Conservation (phyloP, 148 eudicot genomes). For the Rhododendron williamsianum region DNA sequence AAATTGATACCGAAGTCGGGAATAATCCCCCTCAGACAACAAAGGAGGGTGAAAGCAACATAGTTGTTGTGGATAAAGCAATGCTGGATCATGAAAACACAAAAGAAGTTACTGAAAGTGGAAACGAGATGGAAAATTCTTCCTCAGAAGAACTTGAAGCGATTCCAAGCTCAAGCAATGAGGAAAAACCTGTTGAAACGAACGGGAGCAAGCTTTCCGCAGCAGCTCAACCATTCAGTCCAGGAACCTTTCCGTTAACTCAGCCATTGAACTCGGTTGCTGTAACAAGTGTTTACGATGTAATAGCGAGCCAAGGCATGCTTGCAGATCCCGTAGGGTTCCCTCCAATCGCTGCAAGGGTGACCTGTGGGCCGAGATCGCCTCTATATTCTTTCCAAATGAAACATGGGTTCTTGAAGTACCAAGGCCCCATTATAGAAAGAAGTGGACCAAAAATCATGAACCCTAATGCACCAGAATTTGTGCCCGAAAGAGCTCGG, state of each 20-base stretch:
- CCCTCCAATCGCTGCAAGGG: constrained; percentile 80
- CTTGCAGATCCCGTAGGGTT: constrained; percentile 64
- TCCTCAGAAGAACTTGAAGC: constrained; percentile 32
- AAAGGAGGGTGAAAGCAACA: constrained; percentile 27
- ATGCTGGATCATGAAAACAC: constrained; percentile 29
- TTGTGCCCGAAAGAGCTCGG: constrained; percentile 61
- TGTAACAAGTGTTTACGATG: constrained; percentile 52
- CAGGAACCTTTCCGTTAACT: constrained; percentile 36
- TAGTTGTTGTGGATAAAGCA: constrained; percentile 22
- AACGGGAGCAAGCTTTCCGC: constrained; percentile 95
- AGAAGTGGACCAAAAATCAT: constrained; percentile 40
- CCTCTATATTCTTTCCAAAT: constrained; percentile 55
- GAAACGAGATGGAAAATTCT: constrained; percentile 18
- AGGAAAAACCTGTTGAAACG: constrained; percentile 53
- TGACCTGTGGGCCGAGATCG: constrained; percentile 91
- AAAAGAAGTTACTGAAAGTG: constrained; percentile 33
- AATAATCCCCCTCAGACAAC: constrained; percentile 27
- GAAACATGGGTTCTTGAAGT: constrained; percentile 42
- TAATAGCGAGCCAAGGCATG: constrained; percentile 63
- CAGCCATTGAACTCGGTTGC: constrained; percentile 31
- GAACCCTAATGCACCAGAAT: constrained; percentile 99
- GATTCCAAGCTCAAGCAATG: constrained; percentile 20
- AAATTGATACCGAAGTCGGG: constrained; percentile 21
- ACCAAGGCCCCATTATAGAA: constrained; percentile 23
- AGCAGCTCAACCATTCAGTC: constrained; percentile 75